These are phyloP conservation scores for Pecoramyces ruminantium DNA, from an alignment of 192 early-diverging fungal genomes.

Conservation along the genomic window DNA sequence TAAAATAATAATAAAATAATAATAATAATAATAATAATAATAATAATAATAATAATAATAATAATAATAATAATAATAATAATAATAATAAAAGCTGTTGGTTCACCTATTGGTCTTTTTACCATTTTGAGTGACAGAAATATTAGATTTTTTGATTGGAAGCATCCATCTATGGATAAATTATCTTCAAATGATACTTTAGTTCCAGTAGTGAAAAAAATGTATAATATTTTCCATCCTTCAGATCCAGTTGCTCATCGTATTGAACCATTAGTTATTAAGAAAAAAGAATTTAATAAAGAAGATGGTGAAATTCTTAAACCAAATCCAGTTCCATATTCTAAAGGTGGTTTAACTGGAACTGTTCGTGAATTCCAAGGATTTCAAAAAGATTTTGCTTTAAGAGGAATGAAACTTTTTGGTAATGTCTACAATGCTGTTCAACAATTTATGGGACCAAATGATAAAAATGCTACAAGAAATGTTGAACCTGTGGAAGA, in stretches of 20 bases:
- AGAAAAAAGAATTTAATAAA: slow-evolving; percentile 4
- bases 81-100: slow-evolving; percentile 46
- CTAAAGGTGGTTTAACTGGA: slow-evolving; percentile 63
- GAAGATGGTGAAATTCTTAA: slow-evolving; percentile 30
- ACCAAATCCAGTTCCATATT: slow-evolving; percentile 57
- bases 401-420: slow-evolving; percentile 44
- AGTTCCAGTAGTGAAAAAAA: slow-evolving; percentile 39
- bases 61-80: too few species aligned
- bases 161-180: background rate
- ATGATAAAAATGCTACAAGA: too few species aligned
- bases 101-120: slow-evolving; percentile 70
- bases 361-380: slow-evolving; percentile 49
- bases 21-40: too few species aligned
- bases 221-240: slow-evolving; percentile 74
- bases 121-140: slow-evolving; percentile 56
- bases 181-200: slow-evolving; percentile 11
- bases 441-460: background rate
- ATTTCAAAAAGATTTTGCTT: slow-evolving; percentile 47
- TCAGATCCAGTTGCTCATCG: slow-evolving; percentile 63
- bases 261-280: slow-evolving; percentile 49
- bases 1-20: too few species aligned
- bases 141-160: slow-evolving; percentile 26
- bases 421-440: background rate
- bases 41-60: too few species aligned
- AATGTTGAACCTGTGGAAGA: too few species aligned